These are phyloP conservation scores for Lactarius vividus DNA, from an alignment of 768 basidiomycete species.

Conservation along the genomic window DNA sequence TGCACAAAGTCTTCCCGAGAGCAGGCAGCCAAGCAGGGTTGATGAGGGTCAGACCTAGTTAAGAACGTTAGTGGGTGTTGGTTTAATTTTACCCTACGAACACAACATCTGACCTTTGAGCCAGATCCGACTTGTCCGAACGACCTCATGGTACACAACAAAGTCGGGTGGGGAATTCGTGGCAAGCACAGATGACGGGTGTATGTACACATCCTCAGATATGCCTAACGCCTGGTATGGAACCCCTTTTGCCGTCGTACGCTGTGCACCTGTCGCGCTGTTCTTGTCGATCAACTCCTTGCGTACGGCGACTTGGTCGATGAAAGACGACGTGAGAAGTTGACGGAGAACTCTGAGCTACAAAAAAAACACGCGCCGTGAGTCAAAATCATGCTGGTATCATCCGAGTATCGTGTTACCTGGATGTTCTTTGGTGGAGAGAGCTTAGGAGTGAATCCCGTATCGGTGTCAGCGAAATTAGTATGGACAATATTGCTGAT, in stretches of 20 bases:
- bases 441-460: constrained; percentile 62
- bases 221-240: constrained; percentile 81
- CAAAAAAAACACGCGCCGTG: neutral
- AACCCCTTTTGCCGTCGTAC: constrained; percentile 72
- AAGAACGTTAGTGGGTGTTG: neutral
- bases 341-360: constrained; percentile 91
- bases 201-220: constrained; percentile 85
- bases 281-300: constrained; percentile 73
- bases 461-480: constrained; percentile 67
- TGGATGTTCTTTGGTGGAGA: constrained; percentile 76
- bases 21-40: constrained; percentile 86
- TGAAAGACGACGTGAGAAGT: constrained; percentile 83
- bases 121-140: constrained; percentile 71
- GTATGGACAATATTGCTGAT: constrained; percentile 78
- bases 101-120: constrained; percentile 61
- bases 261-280: constrained; percentile 60
- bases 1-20: constrained; percentile 79
- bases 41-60: constrained; percentile 71
- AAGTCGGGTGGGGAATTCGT: constrained; percentile 77
- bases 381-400: constrained; percentile 1
- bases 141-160: constrained; percentile 78
- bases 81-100: neutral
- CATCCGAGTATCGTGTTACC: constrained; percentile 40
- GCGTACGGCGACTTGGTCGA: constrained; percentile 92
- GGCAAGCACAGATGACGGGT: constrained; percentile 82